Conservation (phyloP, 2,329 filamentous ascomycete genomes). For the Aureobasidium namibiae region DNA sequence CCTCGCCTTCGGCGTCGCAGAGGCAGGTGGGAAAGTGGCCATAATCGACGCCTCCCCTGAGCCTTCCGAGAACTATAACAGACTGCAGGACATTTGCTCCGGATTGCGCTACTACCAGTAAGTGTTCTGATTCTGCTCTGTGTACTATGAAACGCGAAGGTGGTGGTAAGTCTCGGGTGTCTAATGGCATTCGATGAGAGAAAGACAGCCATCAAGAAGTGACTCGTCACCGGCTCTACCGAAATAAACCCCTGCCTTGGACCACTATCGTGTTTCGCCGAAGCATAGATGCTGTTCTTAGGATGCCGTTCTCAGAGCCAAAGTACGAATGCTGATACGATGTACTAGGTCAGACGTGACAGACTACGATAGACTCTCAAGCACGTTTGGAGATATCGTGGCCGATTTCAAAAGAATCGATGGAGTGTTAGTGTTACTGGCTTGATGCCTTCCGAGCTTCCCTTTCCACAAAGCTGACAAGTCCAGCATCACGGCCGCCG, state of each 20-base stretch:
- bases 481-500: constrained; percentile 13
- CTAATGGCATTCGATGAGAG: too few species aligned
- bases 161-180: too few species aligned
- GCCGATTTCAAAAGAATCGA: constrained; percentile 13
- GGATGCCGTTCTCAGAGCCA: too few species aligned
- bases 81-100: neutral
- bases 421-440: neutral
- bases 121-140: too few species aligned
- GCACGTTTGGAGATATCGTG: neutral
- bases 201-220: too few species aligned
- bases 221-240: too few species aligned
- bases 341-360: constrained; percentile 13
- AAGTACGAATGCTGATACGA: too few species aligned
- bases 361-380: constrained; percentile 5
- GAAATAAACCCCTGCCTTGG: too few species aligned
- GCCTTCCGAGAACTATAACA: constrained; percentile 5
- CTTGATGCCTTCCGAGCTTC: neutral
- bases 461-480: neutral
- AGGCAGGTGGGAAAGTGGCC: constrained; percentile 23
- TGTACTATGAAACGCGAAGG: too few species aligned
- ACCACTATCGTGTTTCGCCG: too few species aligned
- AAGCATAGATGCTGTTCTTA: too few species aligned
- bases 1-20: constrained; percentile 22
- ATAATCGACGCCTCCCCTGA: constrained; percentile 18
- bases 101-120: constrained; percentile 10